phyloP scores from a whole-genome alignment of 768 basidiomycete genomes.

The Mycena latifolia region DNA sequence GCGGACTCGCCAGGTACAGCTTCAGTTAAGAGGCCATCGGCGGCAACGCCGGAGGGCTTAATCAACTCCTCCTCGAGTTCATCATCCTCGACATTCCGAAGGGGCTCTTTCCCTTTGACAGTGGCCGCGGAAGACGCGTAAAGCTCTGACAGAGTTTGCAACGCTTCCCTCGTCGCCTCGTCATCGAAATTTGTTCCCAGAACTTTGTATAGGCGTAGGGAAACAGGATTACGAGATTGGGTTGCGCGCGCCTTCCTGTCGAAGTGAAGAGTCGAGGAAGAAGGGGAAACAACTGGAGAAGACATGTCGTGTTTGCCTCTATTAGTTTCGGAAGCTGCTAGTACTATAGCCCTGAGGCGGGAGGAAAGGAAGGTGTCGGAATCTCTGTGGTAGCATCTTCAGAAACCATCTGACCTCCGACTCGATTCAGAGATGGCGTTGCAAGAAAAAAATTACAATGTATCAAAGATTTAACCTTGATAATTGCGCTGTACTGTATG shows the following conservation, averaged over 20 bases:
- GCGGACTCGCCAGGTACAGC: conserved; percentile 72
- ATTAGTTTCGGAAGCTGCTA: not conserved
- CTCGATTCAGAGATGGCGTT: no score
- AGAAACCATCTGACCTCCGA: no score
- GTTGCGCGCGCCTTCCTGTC: conserved; percentile 37
- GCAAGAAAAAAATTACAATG: no score
- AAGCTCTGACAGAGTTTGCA: conserved; percentile 85
- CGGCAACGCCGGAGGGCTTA: conserved; percentile 28
- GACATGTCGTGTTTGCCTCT: conserved; percentile 15
- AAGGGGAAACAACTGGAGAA: conserved; percentile 31
- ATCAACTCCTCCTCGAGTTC: conserved; percentile 45
- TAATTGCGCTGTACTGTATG: no score
- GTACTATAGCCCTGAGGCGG: no score
- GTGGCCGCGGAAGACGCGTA: conserved; percentile 59
- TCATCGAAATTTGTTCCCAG: conserved; percentile 86
- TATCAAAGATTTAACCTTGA: no score
- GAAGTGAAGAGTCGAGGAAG: conserved; percentile 26
- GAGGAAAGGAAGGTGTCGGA: no score
- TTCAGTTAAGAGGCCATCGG: conserved; percentile 42
- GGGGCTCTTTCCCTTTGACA: conserved; percentile 50
- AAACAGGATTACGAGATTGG: conserved; percentile 75
- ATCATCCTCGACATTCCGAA: conserved; percentile 47
- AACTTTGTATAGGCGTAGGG: conserved; percentile 92
- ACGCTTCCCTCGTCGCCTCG: conserved; percentile 80
- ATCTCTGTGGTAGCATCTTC: no score